Evolutionary conservation across 2,329 filamentous ascomycete species (phyloP).

Genomic region (Aspergillus sp.): DNA sequence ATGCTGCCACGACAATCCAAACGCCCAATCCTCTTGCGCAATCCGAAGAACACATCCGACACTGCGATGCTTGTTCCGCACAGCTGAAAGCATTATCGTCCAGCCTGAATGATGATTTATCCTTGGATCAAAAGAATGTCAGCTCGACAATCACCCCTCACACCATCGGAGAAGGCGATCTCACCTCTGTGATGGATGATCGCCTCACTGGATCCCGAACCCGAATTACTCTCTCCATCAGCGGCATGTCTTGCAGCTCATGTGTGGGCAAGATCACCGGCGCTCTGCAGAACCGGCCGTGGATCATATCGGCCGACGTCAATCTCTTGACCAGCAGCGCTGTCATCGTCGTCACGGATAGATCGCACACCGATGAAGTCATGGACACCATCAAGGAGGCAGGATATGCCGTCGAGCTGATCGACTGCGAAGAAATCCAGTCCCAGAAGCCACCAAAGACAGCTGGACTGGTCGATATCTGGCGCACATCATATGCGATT

Average conservation of each 20-base stretch:
- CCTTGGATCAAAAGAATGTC: no score
- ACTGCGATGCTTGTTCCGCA: constrained; percentile 48
- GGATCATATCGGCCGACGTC: constrained; percentile 59
- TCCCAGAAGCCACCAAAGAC: constrained; percentile 6
- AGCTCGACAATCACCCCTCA: constrained; percentile 1
- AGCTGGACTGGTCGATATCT: constrained; percentile 21
- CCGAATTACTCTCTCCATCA: constrained; percentile 39
- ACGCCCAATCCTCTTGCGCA: constrained; percentile 19
- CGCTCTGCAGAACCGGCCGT: constrained; percentile 57
- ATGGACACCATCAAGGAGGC: constrained; percentile 50
- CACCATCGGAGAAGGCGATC: not conserved
- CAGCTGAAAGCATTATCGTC: not conserved
- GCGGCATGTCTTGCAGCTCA: constrained; percentile 72
- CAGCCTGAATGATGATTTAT: no score
- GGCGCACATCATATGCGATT: constrained; percentile 48
- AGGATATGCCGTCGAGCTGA: constrained; percentile 43
- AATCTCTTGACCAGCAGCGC: constrained; percentile 69
- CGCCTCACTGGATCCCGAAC: constrained; percentile 32
- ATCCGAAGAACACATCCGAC: constrained; percentile 42
- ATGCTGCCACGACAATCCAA: constrained; percentile 29
- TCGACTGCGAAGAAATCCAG: constrained; percentile 35
- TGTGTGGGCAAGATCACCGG: constrained; percentile 65
- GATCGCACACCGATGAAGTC: constrained; percentile 46
- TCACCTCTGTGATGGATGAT: constrained; percentile 12
- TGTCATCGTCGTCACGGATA: constrained; percentile 55